Evolutionary conservation across 1,284 basidiomycete genomes (phyloP), one percentile per base, ranked within the genome.

Genomic region (Ustilago loliicola): DNA sequence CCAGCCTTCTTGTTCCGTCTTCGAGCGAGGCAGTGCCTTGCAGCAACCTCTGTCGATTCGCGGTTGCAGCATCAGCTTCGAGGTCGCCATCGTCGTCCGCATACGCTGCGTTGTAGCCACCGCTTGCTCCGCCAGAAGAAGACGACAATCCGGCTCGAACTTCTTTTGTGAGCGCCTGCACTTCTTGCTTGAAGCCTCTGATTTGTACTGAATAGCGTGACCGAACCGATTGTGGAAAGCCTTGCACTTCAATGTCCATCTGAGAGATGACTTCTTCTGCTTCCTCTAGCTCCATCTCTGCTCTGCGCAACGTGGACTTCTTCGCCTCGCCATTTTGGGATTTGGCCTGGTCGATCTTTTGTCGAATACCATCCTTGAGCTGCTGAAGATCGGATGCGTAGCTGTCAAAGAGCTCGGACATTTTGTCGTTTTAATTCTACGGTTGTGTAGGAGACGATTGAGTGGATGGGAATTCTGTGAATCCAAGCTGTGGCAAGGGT

Each of bases 181-280:
- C 52, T 23, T 81, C 72, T 15, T 72, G 61, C 56, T 80, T 80
- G 52, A 75, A 75, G 0, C 70, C 79, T 47, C 80, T 67, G 17
- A 86, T 72, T 51, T 85, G 66, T 1, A 80, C 72, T 3, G 65
- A 30, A 48, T 73, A 86, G 48, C 80, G 69, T 47, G 76, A 77
- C 27, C 82, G 80, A 27, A 85, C 80, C 48, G 82, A 80, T 82
- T 93, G 92, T 0, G 96, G 95, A 86, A 98, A 96, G 13, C 93
- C 93, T 84, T 96, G 95, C n/a, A 97, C 92, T 88, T 99, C 97
- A 72, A 99, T 93, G 87, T 98, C 96, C 96, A 99, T 98, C 90
- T 99, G 97, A 38, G 94, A 94, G 11, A 84, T 72, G 36, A 98
- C 95, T 89, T 99, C 97, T 81, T 98, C 96, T 0, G 96, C 96